Evolutionary conservation across 139 green algal species (phyloP), one percentile per base, ranked within the genome.

Genomic region (Zygnema cylindricum): DNA sequence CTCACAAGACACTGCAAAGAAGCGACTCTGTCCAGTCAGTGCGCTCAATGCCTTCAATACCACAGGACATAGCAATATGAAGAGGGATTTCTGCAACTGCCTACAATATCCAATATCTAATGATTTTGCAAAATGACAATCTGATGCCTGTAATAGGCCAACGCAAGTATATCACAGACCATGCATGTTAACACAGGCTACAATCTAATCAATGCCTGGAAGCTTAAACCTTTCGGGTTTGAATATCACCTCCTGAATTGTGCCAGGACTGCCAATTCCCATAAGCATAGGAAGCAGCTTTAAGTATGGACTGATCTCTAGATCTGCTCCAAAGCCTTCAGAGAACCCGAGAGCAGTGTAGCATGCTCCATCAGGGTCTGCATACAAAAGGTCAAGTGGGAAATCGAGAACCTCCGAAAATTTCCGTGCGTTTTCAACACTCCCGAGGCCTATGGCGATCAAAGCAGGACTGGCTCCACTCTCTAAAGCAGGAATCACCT

Each of bases 201-300:
- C 57, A 30, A 73, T 73, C 57, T 30, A 73, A 73, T 73, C 57
- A 30, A 73, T 30, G 30, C 57, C 57, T 73, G 30, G 30, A 30
- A 73, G 57, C 57, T 73, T 73, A 35, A 38, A 35, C 36, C 22
- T 16, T 21, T 21, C n/a, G n/a, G n/a, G n/a, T n/a, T n/a, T n/a
- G n/a, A n/a, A n/a, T n/a, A n/a, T 11, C 77, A 84, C 77, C 77
- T 93, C 89, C n/a, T 49, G 54, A 32, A 94, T 41, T 1, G 91
- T 94, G 42, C 89, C 89, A 33, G 91, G 91, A 23, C 76, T 87
- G 3, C 88, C 91, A 38, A 94, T 86, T 22, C 91, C 91, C 43
- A 86, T 81, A 43, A 90, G 90, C 91, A 94, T 94, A 1, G 77
- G 11, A 76, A 93, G 40, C 11, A 93, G 69, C 35, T 91, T 91